These are phyloP conservation scores for Cercospora sp. DNA, from an alignment of 2,329 filamentous ascomycete genomes.

Conservation along the genomic window DNA sequence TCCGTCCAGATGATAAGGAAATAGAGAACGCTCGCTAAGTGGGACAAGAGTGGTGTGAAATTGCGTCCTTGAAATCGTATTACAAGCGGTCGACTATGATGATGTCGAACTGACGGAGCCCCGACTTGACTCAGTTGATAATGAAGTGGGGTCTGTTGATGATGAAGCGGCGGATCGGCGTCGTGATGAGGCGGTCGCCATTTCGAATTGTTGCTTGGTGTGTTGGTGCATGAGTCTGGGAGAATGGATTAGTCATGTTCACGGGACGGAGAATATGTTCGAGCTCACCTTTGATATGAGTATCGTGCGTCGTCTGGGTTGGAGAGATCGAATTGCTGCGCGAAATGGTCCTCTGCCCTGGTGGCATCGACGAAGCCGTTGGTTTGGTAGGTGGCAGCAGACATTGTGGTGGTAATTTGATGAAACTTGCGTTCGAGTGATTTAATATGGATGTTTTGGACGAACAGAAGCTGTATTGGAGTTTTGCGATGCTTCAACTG, in stretches of 20 bases:
- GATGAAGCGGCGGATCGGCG: constrained; percentile 40
- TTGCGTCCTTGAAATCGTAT: too few species aligned
- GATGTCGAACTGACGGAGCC: constrained; percentile 34
- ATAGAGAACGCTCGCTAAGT: background rate
- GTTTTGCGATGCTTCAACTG: background rate
- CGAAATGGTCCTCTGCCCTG: constrained; percentile 48
- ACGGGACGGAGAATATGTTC: too few species aligned
- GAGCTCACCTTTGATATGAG: constrained; percentile 47
- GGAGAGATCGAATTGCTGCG: constrained; percentile 46
- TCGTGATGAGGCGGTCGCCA: constrained; percentile 48
- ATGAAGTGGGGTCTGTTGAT: constrained; percentile 18
- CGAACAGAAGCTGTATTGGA: background rate
- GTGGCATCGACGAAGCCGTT: constrained; percentile 44
- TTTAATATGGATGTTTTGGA: background rate
- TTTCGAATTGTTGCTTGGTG: constrained; percentile 51
- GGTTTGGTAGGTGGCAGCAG: constrained; percentile 39
- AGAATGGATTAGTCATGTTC: too few species aligned
- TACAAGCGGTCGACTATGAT: constrained; percentile 17
- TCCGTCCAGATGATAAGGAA: background rate
- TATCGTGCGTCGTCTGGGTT: constrained; percentile 44
- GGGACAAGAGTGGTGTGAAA: background rate
- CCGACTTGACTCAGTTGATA: constrained; percentile 31
- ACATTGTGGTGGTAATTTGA: constrained; percentile 26
- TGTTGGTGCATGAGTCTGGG: constrained; percentile 52
- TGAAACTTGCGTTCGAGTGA: constrained; percentile 4